These are phyloP conservation scores for Aureobasidium melanogenum DNA, from an alignment of 2,329 filamentous ascomycete genomes.

Conservation along the genomic window DNA sequence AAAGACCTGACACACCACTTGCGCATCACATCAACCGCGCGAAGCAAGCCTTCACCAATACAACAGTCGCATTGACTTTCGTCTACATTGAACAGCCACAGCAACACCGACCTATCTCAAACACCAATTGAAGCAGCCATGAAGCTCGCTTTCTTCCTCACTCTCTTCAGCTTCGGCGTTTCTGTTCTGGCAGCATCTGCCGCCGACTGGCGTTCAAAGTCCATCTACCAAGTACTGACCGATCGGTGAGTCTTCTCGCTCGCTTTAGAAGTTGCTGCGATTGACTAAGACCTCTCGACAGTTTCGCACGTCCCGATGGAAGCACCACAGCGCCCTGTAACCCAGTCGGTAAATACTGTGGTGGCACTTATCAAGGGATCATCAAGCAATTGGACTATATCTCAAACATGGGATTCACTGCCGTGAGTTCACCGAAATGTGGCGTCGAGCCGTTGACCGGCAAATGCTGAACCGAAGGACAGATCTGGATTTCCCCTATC, in stretches of 20 bases:
- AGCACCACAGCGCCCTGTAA: constrained; percentile 32
- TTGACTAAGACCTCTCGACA: constrained; percentile 7
- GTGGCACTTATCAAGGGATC: constrained; percentile 52
- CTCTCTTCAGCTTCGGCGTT: background rate
- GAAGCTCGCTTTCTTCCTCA: background rate
- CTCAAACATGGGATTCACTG: constrained; percentile 51
- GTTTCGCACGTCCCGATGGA: constrained; percentile 31
- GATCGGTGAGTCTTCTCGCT: constrained; percentile 24
- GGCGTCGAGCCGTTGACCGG: background rate
- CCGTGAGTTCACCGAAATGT: constrained; percentile 31
- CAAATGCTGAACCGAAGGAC: background rate
- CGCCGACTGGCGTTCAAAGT: constrained; percentile 30
- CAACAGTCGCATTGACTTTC: background rate
- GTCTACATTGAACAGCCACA: background rate
- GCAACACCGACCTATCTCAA: no score
- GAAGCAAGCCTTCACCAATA: background rate
- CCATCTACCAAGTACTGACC: constrained; percentile 36
- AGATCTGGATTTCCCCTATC: constrained; percentile 49
- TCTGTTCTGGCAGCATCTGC: constrained; percentile 12
- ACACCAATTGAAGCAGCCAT: background rate
- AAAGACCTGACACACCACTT: background rate
- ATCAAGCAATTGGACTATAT: constrained; percentile 55
- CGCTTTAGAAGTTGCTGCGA: background rate
- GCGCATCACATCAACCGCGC: background rate
- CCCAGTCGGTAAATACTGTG: constrained; percentile 43